Conservation (phyloP, 2,329 filamentous ascomycete genomes). For the Purpureocillium takamizusanense region DNA sequence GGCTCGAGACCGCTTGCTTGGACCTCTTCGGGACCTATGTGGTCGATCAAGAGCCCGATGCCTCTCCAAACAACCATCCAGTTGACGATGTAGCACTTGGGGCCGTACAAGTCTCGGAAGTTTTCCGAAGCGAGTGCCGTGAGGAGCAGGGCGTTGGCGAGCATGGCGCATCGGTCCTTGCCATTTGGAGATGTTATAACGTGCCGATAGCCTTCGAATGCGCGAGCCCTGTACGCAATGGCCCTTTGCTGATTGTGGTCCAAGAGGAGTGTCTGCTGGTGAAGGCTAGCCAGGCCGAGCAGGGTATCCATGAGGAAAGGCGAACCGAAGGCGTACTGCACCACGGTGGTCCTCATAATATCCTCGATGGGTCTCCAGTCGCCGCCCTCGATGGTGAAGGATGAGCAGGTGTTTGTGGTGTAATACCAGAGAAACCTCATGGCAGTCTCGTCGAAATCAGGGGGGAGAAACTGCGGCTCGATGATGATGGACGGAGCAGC, state of each 20-base stretch:
- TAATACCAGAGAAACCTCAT: slow-evolving; percentile 50
- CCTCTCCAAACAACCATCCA: slow-evolving; percentile 50
- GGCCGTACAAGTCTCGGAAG: slow-evolving; percentile 37
- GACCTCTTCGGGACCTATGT: slow-evolving; percentile 10
- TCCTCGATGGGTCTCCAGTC: slow-evolving; percentile 25
- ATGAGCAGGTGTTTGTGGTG: slow-evolving; percentile 33
- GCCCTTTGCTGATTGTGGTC: slow-evolving; percentile 28
- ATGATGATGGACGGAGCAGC: slow-evolving; percentile 7
- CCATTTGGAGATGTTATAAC: slow-evolving; percentile 39
- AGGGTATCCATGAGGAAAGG: slow-evolving; percentile 46
- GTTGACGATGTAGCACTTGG: slow-evolving; percentile 41
- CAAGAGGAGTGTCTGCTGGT: slow-evolving; percentile 33
- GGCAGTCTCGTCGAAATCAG: slow-evolving; percentile 28
- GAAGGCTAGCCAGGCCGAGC: slow-evolving; percentile 41
- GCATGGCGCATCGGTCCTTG: slow-evolving; percentile 36
- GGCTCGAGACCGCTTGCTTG: slow-evolving; percentile 31
- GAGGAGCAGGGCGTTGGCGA: slow-evolving; percentile 42
- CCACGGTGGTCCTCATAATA: slow-evolving; percentile 35
- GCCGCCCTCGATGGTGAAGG: slow-evolving; percentile 33
- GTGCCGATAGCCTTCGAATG: slow-evolving; percentile 41
- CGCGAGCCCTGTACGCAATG: slow-evolving; percentile 35
- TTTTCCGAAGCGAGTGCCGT: slow-evolving; percentile 39
- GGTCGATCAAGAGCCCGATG: slow-evolving; percentile 37
- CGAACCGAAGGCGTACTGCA: slow-evolving; percentile 40
- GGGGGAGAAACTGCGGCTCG: slow-evolving; percentile 21